Evolutionary conservation across 805 yeast species (phyloP), one percentile per base, ranked within the genome.

Genomic region (Hanseniaspora thailandica): DNA sequence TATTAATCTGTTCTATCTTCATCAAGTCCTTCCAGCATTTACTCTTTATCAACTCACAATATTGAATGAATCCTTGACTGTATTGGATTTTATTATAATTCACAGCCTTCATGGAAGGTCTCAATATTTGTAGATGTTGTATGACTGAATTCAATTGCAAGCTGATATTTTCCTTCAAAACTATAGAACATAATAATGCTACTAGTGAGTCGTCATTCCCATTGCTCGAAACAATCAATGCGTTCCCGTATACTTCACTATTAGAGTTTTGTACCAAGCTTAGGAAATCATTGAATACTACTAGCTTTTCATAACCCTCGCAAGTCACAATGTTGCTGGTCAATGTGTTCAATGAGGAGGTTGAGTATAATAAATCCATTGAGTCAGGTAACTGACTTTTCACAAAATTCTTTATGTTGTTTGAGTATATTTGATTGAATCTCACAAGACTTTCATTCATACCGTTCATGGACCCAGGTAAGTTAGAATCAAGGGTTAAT

Each of bases 401-500:
- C 2, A 54, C 33, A 33, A 54, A 50, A 12, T 30, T 46, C n/a
- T 35, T 54, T 33, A 56, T 19, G 10, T 34, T 52, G 23, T 43
- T n/a, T 17, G 58, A 54, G 22, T 46, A 55, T 20, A 41, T 41
- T 22, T 49, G 54, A 35, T 50, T 56, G 45, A 45, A 56, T 20
- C 47, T 39, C 45, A 54, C 36, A 12, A 54, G 23, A 5, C 34
- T 17, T 2, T 40, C 43, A 31, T 48, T 44, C 28, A 61, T 60
- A 30, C 62, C 62, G 53, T 63, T 63, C 50, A 59, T 60, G 30
- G 59, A 60, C 2, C 63, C 62, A 25, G 61, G 58, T 41, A 67
- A 57, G 26, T 59, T 61, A 49, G 62, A 58, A 54, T 68, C 67
- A 31, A 72, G 69, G 56, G 69, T 71, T 1, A 71, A 55, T 26